These are phyloP conservation scores for Fomitopsis pulvina DNA, from an alignment of 768 basidiomycete species.

Conservation along the genomic window DNA sequence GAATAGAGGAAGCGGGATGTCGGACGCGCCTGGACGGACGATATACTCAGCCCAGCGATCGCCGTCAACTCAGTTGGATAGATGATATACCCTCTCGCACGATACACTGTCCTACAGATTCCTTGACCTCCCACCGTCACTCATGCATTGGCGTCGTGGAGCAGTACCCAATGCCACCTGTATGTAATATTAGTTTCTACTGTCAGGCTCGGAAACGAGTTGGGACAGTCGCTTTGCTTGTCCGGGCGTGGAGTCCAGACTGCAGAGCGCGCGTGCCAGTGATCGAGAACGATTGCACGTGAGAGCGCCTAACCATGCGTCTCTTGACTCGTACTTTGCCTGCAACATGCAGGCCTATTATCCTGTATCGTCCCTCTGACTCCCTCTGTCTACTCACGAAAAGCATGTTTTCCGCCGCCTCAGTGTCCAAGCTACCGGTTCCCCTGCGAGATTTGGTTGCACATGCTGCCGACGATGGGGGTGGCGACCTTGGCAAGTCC, in stretches of 20 bases:
- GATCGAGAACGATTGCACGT: slow-evolving; percentile 3
- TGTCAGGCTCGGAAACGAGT: too few relatives aligned
- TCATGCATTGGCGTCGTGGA: too few relatives aligned
- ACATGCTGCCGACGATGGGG: slow-evolving; percentile 34
- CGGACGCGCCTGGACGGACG: slow-evolving; percentile 21
- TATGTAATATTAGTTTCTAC: too few relatives aligned
- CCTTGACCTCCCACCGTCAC: neutral
- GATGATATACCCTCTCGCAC: neutral
- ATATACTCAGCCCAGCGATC: slow-evolving; percentile 21
- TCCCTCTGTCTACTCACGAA: slow-evolving; percentile 4
- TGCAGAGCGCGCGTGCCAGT: neutral
- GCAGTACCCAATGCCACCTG: too few relatives aligned
- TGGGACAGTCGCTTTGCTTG: too few relatives aligned
- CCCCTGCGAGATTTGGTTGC: slow-evolving; percentile 44
- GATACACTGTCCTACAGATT: neutral
- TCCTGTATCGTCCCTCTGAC: slow-evolving; percentile 4
- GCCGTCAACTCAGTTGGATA: slow-evolving; percentile 1
- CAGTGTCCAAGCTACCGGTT: slow-evolving; percentile 20
- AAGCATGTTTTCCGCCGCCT: slow-evolving; percentile 21
- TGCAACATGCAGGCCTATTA: neutral
- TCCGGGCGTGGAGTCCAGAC: neutral
- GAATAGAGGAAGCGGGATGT: slow-evolving; percentile 7
- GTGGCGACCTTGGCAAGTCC: slow-evolving; percentile 40
- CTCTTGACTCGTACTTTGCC: slow-evolving; percentile 1
- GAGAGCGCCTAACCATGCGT: neutral